Percentiles rank a stretch among this genome's conserved stretches.
Evolutionary conservation across 805 yeast genomes (phyloP).

Genomic region (Vanderwaltozyma polyspora): DNA sequence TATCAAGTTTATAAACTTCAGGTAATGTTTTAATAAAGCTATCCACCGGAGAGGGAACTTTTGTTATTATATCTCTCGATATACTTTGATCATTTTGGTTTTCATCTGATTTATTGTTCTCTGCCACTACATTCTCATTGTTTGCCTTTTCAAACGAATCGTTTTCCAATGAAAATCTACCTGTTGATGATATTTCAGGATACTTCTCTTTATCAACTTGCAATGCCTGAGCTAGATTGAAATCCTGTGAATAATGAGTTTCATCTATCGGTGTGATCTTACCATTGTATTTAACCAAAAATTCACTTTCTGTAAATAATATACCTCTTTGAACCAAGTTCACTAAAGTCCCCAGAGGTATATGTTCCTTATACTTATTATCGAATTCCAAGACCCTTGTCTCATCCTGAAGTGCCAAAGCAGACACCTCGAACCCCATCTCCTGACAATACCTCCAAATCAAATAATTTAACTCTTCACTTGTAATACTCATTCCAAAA

Average conservation of each 20-base stretch:
- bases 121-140: background rate
- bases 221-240: slow-evolving; percentile 46
- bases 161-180: slow-evolving; percentile 25
- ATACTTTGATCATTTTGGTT: slow-evolving; percentile 1
- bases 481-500: slow-evolving; percentile 78
- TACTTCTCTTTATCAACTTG: slow-evolving; percentile 30
- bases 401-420: slow-evolving; percentile 71
- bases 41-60: slow-evolving; percentile 3
- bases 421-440: slow-evolving; percentile 61
- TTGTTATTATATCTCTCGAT: slow-evolving; percentile 2
- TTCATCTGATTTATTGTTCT: background rate
- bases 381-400: slow-evolving; percentile 52
- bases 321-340: slow-evolving; percentile 79
- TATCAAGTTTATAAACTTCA: slow-evolving; percentile 30
- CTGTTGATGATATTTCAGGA: slow-evolving; percentile 22
- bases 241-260: slow-evolving; percentile 21
- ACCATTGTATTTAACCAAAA: slow-evolving; percentile 31
- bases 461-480: slow-evolving; percentile 77
- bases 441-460: slow-evolving; percentile 92
- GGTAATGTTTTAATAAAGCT: slow-evolving; percentile 28
- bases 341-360: slow-evolving; percentile 76
- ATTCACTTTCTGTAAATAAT: slow-evolving; percentile 61
- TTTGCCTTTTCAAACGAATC: slow-evolving; percentile 6
- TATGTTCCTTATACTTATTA: slow-evolving; percentile 33
- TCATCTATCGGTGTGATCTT: slow-evolving; percentile 20